Conservation (phyloP, 1,284 basidiomycete species). For the Leccinum colubrinum region DNA sequence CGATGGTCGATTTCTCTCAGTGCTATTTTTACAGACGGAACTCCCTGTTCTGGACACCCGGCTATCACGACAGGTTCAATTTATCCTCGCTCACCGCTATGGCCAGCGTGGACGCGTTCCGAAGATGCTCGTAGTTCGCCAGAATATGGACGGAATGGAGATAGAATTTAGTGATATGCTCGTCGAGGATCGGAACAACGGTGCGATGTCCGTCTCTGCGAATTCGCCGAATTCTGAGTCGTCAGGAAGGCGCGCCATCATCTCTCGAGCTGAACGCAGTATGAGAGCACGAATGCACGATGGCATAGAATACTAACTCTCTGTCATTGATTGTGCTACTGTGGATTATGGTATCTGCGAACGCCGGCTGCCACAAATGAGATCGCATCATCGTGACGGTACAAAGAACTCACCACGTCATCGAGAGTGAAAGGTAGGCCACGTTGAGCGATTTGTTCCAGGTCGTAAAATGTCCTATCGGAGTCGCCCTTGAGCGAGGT, state of each 20-base stretch:
- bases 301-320: conserved; percentile 33
- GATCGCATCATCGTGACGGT: background rate
- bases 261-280: conserved; percentile 50
- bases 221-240: conserved; percentile 34
- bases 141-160: conserved; percentile 92
- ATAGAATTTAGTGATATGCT: conserved; percentile 97
- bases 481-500: background rate
- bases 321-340: conserved; percentile 55
- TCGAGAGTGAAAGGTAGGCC: conserved; percentile 19
- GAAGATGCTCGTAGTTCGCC: conserved; percentile 82
- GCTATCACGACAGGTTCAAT: conserved; percentile 83
- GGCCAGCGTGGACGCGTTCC: conserved; percentile 57
- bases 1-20: conserved; percentile 4
- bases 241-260: conserved; percentile 51
- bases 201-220: conserved; percentile 69
- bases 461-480: conserved; percentile 9
- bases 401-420: conserved; percentile 22
- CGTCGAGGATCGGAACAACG: conserved; percentile 97
- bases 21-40: conserved; percentile 45
- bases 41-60: conserved; percentile 77
- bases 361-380: conserved; percentile 41
- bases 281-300: conserved; percentile 1
- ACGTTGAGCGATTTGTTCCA: conserved; percentile 23
- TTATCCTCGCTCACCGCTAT: conserved; percentile 76
- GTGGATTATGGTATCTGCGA: conserved; percentile 48